Conservation (phyloP, 352 stramenopile genomes). For the Phytopythium chamaehyphon region DNA sequence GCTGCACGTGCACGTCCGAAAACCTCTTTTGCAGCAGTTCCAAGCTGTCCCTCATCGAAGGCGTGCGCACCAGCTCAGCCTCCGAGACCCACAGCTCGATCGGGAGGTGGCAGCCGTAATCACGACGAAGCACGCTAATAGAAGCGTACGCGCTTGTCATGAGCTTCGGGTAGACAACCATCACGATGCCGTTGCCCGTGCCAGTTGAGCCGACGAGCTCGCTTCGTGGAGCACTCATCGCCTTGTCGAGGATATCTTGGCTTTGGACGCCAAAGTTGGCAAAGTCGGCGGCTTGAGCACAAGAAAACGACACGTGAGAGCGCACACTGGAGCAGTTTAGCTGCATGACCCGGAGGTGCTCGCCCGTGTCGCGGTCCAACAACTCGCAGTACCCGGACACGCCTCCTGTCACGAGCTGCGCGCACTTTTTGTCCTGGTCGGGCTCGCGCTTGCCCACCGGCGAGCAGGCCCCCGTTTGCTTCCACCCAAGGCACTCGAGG, state of each 20-base stretch:
- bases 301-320: slow-evolving; percentile 47
- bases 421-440: slow-evolving; percentile 41
- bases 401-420: slow-evolving; percentile 32
- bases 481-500: slow-evolving; percentile 63
- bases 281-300: slow-evolving; percentile 51
- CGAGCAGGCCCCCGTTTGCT: slow-evolving; percentile 42
- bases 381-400: slow-evolving; percentile 67
- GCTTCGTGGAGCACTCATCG: slow-evolving; percentile 1
- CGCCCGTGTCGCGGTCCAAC: slow-evolving; percentile 40
- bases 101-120: slow-evolving; percentile 42
- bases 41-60: slow-evolving; percentile 25
- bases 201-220: slow-evolving; percentile 26
- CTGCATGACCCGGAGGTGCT: slow-evolving; percentile 71
- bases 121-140: slow-evolving; percentile 38
- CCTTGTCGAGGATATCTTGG: slow-evolving; percentile 26
- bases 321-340: slow-evolving; percentile 55
- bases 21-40: slow-evolving; percentile 26
- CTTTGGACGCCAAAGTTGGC: slow-evolving; percentile 51
- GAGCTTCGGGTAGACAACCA: slow-evolving; percentile 69
- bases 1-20: slow-evolving; percentile 34
- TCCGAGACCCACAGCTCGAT: slow-evolving; percentile 74
- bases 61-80: slow-evolving; percentile 30
- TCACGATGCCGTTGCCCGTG: slow-evolving; percentile 49
- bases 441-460: slow-evolving; percentile 45
- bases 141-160: slow-evolving; percentile 65